phyloP scores from a whole-genome alignment of 805 yeast genomes.

The Metschnikowia amazonensis region DNA sequence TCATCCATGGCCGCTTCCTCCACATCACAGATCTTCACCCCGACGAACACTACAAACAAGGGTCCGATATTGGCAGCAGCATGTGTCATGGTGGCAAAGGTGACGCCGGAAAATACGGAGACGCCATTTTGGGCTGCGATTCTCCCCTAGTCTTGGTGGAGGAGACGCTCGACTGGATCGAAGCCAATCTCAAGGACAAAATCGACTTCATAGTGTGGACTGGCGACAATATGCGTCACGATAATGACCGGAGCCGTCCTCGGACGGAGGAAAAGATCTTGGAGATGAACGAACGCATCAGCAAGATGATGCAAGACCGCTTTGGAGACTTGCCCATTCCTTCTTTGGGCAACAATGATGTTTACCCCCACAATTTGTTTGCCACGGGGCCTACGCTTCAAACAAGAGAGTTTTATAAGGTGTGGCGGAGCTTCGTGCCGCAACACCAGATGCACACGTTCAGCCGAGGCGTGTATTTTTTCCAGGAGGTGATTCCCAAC shows the following conservation, averaged over 20 bases:
- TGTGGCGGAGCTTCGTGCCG: conserved; percentile 75
- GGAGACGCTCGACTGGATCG: conserved; percentile 64
- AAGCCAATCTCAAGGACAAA: conserved; percentile 60
- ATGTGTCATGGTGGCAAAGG: conserved; percentile 61
- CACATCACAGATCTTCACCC: conserved; percentile 89
- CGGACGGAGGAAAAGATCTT: conserved; percentile 71
- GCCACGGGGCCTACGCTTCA: conserved; percentile 87
- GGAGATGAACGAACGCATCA: conserved; percentile 59
- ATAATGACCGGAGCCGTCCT: conserved; percentile 70
- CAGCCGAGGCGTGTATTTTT: conserved; percentile 69
- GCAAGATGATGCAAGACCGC: conserved; percentile 47
- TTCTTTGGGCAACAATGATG: conserved; percentile 81
- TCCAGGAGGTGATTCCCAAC: conserved; percentile 75
- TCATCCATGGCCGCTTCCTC: conserved; percentile 71
- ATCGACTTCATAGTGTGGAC: conserved; percentile 89
- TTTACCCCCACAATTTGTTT: conserved; percentile 82
- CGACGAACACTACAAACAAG: conserved; percentile 59
- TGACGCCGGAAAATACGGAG: conserved; percentile 65
- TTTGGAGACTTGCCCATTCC: conserved; percentile 61
- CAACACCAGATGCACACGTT: conserved; percentile 73
- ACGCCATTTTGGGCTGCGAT: conserved; percentile 75
- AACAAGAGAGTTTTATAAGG: conserved; percentile 68
- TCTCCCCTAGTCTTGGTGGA: conserved; percentile 60
- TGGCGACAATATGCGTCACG: conserved; percentile 85
- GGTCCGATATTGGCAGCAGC: conserved; percentile 40